Base-by-base conservation (phyloP, 2,329 filamentous ascomycete species). In the Clarireedia sp. region DNA sequence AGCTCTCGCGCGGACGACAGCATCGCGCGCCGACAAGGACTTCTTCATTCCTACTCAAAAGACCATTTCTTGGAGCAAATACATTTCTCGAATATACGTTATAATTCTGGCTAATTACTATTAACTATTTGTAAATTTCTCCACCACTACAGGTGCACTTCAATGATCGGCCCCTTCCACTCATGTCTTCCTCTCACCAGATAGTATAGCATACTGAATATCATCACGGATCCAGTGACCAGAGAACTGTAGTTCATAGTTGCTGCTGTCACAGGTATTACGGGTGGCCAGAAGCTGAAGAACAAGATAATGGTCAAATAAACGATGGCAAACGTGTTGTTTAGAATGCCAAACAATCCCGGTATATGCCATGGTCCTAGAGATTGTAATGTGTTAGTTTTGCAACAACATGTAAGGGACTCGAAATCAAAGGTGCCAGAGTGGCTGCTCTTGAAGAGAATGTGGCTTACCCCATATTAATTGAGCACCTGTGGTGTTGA, bases 241-340 rank as follows among this genome's bases (percentile, higher is more conserved):
- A 56, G 41, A 21, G 53, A 50, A 33, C 45, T 60, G 43, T 55
- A 80, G 60, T 80, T 80, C 73, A 79, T 78, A 3, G 69, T 71
- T 10, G 63, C 62, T 2, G 69, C 59, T 2, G 66, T 70, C 0
- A 75, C 70, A 2, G 64, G 53, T 37, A 69, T 66, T 1, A 62
- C 56, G 0, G 68, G 60, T 1, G 78, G 78, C 67, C 76, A 79
- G 58, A 78, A 77, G 48, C 70, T 71, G 59, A 78, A 75, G 14
- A 74, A 53, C 3, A 46, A 3, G 2, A 46, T 69, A 33, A 75
- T 67, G 3, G 70, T 57, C 24, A 77, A 67, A 57, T 74, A 80
- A 3, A 69, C 41, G 4, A 75, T 60, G 0, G 73, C 73, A 51
- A 69, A 71, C 12, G 65, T 33, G 50, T 78, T 77, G 56, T 76